Percentiles rank a stretch among this genome's conserved stretches.
Evolutionary conservation across 768 basidiomycete species (phyloP).

Genomic region (Hygrophoropsis aurantiaca): DNA sequence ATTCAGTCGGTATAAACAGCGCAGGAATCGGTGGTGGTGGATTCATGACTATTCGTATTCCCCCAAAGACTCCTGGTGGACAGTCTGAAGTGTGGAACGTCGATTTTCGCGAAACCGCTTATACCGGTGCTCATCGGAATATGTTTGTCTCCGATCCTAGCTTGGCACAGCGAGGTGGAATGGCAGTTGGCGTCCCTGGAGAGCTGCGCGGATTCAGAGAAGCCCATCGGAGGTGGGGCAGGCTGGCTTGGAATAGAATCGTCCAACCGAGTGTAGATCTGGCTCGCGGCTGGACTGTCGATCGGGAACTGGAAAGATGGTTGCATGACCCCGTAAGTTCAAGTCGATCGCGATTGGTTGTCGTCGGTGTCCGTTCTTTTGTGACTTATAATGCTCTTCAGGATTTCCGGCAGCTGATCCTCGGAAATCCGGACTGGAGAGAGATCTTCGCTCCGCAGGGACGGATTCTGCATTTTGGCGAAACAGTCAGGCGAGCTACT

Average conservation of each 20-base stretch:
- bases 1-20: too few species aligned
- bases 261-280: constrained; percentile 51
- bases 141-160: constrained; percentile 48
- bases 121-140: constrained; percentile 42
- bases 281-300: constrained; percentile 44
- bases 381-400: too few species aligned
- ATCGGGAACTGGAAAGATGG: constrained; percentile 45
- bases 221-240: constrained; percentile 54
- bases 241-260: constrained; percentile 50
- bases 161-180: constrained; percentile 48
- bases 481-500: constrained; percentile 43
- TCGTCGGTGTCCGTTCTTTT: background rate
- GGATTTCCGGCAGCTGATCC: constrained; percentile 28
- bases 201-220: constrained; percentile 57
- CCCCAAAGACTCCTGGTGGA: constrained; percentile 25
- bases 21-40: constrained; percentile 47
- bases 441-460: constrained; percentile 50
- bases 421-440: constrained; percentile 42
- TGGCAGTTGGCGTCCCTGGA: constrained; percentile 58
- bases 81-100: constrained; percentile 39
- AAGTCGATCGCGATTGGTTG: too few species aligned
- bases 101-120: constrained; percentile 61
- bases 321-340: constrained; percentile 29
- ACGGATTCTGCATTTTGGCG: constrained; percentile 45
- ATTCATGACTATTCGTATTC: constrained; percentile 49